Evolutionary conservation across 2,329 filamentous ascomycete species (phyloP), one percentile per base, ranked within the genome.

Genomic region (Cercospora berteroae): DNA sequence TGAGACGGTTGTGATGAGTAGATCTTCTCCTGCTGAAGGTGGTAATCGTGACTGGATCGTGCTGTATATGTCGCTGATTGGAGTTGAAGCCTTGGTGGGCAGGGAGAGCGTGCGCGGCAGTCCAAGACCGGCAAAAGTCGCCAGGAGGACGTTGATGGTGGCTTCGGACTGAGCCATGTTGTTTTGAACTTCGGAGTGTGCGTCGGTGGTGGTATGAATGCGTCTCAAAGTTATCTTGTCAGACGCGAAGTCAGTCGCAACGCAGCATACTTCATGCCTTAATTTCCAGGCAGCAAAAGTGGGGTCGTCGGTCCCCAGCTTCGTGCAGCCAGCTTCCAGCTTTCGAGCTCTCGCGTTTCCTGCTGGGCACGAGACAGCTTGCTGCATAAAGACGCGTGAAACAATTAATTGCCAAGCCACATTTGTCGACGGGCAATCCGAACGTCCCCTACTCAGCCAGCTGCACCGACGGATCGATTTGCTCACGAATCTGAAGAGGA

Each of bases 71-170:
- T 93, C 86, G 65, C 85, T 83, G 74, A 94, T 82, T 12, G 88
- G 87, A 7, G 90, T 87, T 33, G 88, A 83, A 27, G 87, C 81
- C 8, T 87, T 83, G 23, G 96, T 81, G 0, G 92, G 89, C n/a
- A 97, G 84, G 4, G 90, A 88, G 36, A 96, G 84, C 0, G 93
- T 96, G n/a, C 90, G 83, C 2, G 94, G 93, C 6, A 97, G 86
- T 57, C 90, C 89, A 18, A 96, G 86, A 70, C 94, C 94, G 7
- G 90, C 85, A 76, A 98, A 94, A 69, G 90, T 92, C 73, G 92
- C 90, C 69, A 99, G 83, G 67, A 98, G 87, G 70, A 98, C 84
- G 80, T 96, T 97, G 77, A 96, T 82, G n/a, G 44, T 73, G 52
- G 42, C 67, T 6, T 70, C 66, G 8, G 33, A 16, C 13, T 55